Evolutionary conservation across 306 rosid species (phyloP), one percentile per base, ranked within the genome.

Genomic region (Trifolium dubium): DNA sequence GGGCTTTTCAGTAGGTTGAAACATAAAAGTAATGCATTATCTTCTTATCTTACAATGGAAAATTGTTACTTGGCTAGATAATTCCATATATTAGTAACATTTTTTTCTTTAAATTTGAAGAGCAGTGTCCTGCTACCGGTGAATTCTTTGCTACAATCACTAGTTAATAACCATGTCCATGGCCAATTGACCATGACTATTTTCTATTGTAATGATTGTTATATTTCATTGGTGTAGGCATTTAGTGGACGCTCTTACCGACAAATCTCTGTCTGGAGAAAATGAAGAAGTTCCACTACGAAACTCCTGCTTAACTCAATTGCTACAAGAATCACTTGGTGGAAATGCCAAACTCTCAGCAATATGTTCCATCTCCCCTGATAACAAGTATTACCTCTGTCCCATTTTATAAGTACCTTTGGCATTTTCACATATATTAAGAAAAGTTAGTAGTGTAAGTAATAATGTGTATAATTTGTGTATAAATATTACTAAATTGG

Each of bases 261-360:
- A 77, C 32, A 87, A 50, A 30, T 78, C 85, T 66, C 77, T 43
- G 58, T 73, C 81, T 72, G 86, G 65, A 71, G 78, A 85, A 61
- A 56, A 71, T 47, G 92, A 85, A 79, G 93, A 85, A 43, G 51
- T 39, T 13, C 62, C 80, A 53, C 75, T 64, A 64, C 76, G 72
- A 69, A 77, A 85, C 54, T 92, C 87, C 51, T 87, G 88, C 80
- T 87, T 92, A 76, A 87, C 97, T 23, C 87, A 72, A 73, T 74
- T 95, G 76, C 81, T 95, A 55, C 80, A 78, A 68, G 93, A 88
- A 60, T 78, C 96, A 67, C 84, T 95, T 72, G 93, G 91, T 41
- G 96, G 96, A 80, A 95, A 90, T 84, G 83, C 90, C 56, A 92
- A 87, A 78, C 84, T 92, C 72, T 87, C 97, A 60, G 89, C 90